Evolutionary conservation across 179 eudicot species (phyloP).

Genomic region (Spinacia oleracea): DNA sequence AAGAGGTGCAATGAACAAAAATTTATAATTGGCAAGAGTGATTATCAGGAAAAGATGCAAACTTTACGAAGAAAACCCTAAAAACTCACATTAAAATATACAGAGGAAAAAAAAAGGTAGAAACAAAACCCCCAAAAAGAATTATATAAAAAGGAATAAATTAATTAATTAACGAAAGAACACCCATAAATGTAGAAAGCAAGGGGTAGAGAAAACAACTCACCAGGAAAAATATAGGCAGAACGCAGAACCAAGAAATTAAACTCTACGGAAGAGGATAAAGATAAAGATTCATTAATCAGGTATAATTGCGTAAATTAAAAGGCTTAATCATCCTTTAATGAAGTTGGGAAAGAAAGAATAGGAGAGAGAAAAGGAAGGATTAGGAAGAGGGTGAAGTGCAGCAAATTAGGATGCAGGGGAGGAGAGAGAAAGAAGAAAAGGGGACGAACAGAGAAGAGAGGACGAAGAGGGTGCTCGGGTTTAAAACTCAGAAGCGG

Average conservation of each 20-base stretch:
- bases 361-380: not conserved
- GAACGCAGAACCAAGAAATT: not conserved
- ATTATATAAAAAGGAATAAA: not conserved
- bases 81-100: not conserved
- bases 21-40: not conserved
- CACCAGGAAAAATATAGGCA: not conserved
- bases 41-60: conserved; percentile 17
- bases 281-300: too few species aligned
- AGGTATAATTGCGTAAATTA: not conserved
- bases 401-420: conserved; percentile 1
- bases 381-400: not conserved
- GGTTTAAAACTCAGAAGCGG: not conserved
- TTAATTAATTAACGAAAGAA: not conserved
- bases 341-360: too few species aligned
- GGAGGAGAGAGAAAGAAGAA: not conserved
- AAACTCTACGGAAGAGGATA: not conserved
- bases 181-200: not conserved
- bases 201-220: not conserved
- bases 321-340: not conserved
- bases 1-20: not conserved
- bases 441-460: not conserved
- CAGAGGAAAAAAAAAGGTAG: not conserved
- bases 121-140: not conserved
- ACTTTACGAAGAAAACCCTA: conserved; percentile 19
- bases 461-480: not conserved